Base-by-base conservation (phyloP, 768 basidiomycete genomes). In the Rhodotorula toruloides region DNA sequence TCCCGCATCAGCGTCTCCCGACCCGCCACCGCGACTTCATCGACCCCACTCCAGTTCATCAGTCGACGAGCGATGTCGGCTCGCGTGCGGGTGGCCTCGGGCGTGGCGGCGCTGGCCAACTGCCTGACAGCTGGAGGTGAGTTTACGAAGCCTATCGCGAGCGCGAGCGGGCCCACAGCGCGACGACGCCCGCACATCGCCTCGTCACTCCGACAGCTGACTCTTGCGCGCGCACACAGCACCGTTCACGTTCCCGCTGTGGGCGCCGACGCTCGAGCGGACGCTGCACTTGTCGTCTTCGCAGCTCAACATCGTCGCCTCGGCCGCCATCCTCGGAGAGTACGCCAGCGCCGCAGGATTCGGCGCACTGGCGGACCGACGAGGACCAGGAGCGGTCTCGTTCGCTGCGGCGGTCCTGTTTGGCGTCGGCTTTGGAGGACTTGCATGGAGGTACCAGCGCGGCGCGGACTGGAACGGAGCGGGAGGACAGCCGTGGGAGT, bases 261-360 rank as follows among this genome's bases (percentile, higher is more conserved):
- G 50, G 53, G 39, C 63, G 0, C 48, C 56, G 13, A 31, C 46
- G 2, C 49, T 70, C 48, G 54, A 40, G 19, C 37, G 50, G 1
- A 13, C 22, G 21, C 47, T 62, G 25, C 61, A 40, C 50, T 57
- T 62, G 31, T 50, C 61, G 6, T 32, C 57, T 21, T 43, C 61
- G 8, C 64, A 63, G n/a, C 9, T 58, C 44, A 54, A 55, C 34
- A 36, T 60, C 13, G 34, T 70, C 44, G 65, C 69, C 4, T 36
- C 49, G 17, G 37, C 42, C 14, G 69, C 64, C 9, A 65, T 70
- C 58, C 65, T 60, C 25, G 68, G 53, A 29, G 63, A 71, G 42
- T 71, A 71, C 36, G 58, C 47, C 21, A 32, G 22, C 25, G 65
- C 70, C 1, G 58, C 62, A 8, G 17, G 9, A 27, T 68, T 60